Base-by-base conservation (phyloP, 306 rosid genomes). In the Spatholobus suberectus region DNA sequence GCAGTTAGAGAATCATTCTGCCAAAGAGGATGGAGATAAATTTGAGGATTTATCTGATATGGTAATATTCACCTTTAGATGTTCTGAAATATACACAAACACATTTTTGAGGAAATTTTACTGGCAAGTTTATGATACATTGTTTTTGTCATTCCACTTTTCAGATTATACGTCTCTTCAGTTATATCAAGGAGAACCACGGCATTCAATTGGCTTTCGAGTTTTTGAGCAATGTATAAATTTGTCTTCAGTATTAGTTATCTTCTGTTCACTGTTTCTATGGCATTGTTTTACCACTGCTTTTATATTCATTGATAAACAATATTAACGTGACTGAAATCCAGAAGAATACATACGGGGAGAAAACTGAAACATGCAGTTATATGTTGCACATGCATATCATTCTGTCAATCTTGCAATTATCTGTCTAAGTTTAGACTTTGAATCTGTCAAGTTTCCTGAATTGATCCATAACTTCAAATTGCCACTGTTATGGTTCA, bases 221-320 rank as follows among this genome's bases (percentile, higher is more conserved):
- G 81, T 96, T 96, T 90, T 81, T 96, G 91, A 91, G 92, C 89
- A 92, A 91, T 81, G 99, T 96, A 91, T 75, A 97, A 67, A 73
- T 77, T 81, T 40, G 11, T 66, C 61, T 34, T 75, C 47, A 58
- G 32, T 43, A 41, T 11, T 80, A 72, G 63, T 21, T 72, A 81
- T 81, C 77, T 85, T 75, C 74, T 78, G 20, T 84, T 70, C 34
- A 13, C 34, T 41, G 79, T 84, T 77, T 58, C 65, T 49, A 11
- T 73, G 59, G 47, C 79, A 78, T 58, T 86, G 46, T 68, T 73
- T 26, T 65, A 24, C 47, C 23, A n/a, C 51, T 86, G 76, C 51
- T 74, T 79, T 79, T 81, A 32, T 49, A 29, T 7, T 40, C 70
- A 77, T 24, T 38, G 10, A 52, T 44, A 62, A 37, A 17, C 82